Evolutionary conservation across 2,329 filamentous ascomycete genomes (phyloP).

Genomic region (Stagonosporopsis cucurbitacearum): DNA sequence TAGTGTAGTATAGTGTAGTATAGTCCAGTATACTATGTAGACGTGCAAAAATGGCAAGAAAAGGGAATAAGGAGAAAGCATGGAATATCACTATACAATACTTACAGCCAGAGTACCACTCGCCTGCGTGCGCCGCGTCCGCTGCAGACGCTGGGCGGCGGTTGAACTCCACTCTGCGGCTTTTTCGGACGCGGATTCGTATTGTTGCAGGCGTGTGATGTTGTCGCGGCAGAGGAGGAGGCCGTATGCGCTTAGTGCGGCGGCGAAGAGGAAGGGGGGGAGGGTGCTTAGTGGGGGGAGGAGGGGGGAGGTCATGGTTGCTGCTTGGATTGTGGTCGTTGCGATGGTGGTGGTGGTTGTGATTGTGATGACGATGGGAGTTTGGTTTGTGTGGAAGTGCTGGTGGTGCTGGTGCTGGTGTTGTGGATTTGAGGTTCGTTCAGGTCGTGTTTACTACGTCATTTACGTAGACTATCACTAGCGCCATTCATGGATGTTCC

Average conservation of each 20-base stretch:
- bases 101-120: conserved; percentile 42
- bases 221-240: conserved; percentile 44
- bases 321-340: neutral
- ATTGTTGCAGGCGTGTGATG: conserved; percentile 46
- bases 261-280: conserved; percentile 28
- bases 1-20: no score
- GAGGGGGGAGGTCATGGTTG: neutral
- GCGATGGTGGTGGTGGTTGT: neutral
- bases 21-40: no score
- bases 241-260: conserved; percentile 37
- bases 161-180: conserved; percentile 47
- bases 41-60: no score
- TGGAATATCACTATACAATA: no score
- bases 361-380: neutral
- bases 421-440: neutral
- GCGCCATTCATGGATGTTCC: neutral
- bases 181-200: conserved; percentile 45
- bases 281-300: conserved; percentile 12
- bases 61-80: neutral
- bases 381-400: no score
- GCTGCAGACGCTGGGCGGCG: conserved; percentile 41
- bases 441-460: no score
- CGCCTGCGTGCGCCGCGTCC: conserved; percentile 46
- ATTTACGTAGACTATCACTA: conserved; percentile 1
- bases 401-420: neutral